Percentiles rank a stretch among this genome's conserved stretches.
Evolutionary conservation across 2,329 filamentous ascomycete genomes (phyloP).

Genomic region (Fusarium anguioides): DNA sequence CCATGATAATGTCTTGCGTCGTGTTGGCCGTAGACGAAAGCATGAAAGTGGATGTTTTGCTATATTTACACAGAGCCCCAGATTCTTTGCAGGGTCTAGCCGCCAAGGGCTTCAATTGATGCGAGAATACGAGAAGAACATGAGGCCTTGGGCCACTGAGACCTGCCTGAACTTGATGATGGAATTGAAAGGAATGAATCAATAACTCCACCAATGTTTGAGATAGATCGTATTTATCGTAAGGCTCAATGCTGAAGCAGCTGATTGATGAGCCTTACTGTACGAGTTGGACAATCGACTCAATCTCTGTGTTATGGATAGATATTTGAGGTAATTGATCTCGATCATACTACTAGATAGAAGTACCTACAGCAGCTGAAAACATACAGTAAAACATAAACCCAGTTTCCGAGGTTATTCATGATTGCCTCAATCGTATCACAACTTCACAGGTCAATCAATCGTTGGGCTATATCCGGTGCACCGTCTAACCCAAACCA

Average conservation of each 20-base stretch:
- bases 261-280: not conserved
- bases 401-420: not conserved
- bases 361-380: too few species aligned
- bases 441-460: too few species aligned
- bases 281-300: too few species aligned
- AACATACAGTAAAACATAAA: too few species aligned
- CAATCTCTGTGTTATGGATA: fast-evolving
- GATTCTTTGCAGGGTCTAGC: constrained; percentile 18
- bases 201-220: constrained; percentile 5
- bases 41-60: constrained; percentile 19
- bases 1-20: constrained; percentile 14
- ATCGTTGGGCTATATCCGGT: constrained; percentile 3
- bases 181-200: constrained; percentile 1
- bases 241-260: not conserved
- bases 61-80: constrained; percentile 33
- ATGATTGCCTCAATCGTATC: constrained; percentile 22
- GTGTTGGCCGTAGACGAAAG: not conserved
- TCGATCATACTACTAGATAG: too few species aligned
- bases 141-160: constrained; percentile 9
- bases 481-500: constrained; percentile 21
- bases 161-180: not conserved
- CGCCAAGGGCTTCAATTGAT: constrained; percentile 7
- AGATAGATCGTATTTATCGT: constrained; percentile 7
- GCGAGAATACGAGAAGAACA: constrained; percentile 31
- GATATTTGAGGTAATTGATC: not conserved